phyloP scores from a whole-genome alignment of 441 rosid genomes.

The Adansonia madagascariensis region DNA sequence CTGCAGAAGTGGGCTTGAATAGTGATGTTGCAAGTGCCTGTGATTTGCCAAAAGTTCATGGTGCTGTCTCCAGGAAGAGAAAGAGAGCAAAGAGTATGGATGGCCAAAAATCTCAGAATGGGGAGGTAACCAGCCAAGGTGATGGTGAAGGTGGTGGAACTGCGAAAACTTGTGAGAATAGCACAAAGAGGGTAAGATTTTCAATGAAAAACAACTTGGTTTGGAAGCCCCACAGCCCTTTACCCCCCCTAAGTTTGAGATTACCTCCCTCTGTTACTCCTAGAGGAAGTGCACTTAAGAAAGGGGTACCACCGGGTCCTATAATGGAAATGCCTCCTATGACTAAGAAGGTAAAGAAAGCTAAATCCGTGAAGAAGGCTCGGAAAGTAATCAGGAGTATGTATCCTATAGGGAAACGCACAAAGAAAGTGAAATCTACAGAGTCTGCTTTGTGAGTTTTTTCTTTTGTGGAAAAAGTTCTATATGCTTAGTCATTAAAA shows the following conservation, averaged over 20 bases:
- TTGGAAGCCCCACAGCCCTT: slow-evolving; percentile 81
- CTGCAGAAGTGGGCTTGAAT: slow-evolving; percentile 61
- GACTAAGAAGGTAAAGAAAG: slow-evolving; percentile 58
- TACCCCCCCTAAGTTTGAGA: slow-evolving; percentile 88
- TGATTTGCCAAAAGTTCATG: slow-evolving; percentile 41
- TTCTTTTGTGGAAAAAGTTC: slow-evolving; percentile 5
- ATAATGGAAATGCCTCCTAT: slow-evolving; percentile 58
- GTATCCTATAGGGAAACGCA: slow-evolving; percentile 45
- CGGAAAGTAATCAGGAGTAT: slow-evolving; percentile 56
- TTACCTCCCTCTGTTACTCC: slow-evolving; percentile 93
- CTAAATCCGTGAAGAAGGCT: slow-evolving; percentile 50
- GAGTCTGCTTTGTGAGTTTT: slow-evolving; percentile 21
- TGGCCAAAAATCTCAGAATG: slow-evolving; percentile 33
- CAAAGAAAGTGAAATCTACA: slow-evolving; percentile 53
- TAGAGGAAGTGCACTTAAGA: slow-evolving; percentile 95
- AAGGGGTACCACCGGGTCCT: slow-evolving; percentile 91
- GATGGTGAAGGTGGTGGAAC: slow-evolving; percentile 44
- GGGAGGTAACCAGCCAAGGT: slow-evolving; percentile 33
- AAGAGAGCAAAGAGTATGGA: slow-evolving; percentile 64
- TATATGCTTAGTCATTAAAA: slow-evolving; percentile 9
- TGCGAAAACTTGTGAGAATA: slow-evolving; percentile 56
- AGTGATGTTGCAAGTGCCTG: slow-evolving; percentile 51
- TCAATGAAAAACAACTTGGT: slow-evolving; percentile 80
- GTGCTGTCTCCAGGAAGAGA: slow-evolving; percentile 64
- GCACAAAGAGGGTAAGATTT: slow-evolving; percentile 83